A percentile compares a stretch with the other conserved stretches of the same genome.
Conservation (phyloP, 371 early-diverging fungal species). For the Syncephalis plumigaleata region DNA sequence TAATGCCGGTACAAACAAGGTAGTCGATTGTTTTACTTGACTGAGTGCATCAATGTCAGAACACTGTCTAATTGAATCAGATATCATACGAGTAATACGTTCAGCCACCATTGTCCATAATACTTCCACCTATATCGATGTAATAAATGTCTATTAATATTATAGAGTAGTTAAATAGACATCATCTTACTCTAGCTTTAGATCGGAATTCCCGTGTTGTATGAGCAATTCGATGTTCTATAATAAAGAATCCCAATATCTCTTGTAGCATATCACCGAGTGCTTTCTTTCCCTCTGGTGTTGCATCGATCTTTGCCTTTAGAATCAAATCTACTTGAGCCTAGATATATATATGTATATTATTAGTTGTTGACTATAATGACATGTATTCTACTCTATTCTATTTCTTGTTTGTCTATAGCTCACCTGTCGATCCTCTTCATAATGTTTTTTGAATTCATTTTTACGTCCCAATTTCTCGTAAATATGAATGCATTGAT, state of each 20-base stretch:
- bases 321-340: conserved; percentile 58
- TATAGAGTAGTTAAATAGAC: too few relatives aligned
- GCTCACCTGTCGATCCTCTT: conserved; percentile 69
- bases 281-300: conserved; percentile 35
- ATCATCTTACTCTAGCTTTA: conserved; percentile 46
- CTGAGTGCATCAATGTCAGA: too few relatives aligned
- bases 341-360: too few relatives aligned
- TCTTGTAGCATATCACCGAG: conserved; percentile 70
- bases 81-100: too few relatives aligned
- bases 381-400: conserved; percentile 2
- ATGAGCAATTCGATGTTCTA: conserved; percentile 76
- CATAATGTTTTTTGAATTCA: conserved; percentile 75
- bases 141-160: too few relatives aligned
- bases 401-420: too few relatives aligned
- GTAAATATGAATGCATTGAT: conserved; percentile 89
- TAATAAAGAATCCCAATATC: conserved; percentile 89
- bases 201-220: conserved; percentile 87
- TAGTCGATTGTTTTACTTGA: too few relatives aligned
- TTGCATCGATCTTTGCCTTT: conserved; percentile 36
- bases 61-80: too few relatives aligned
- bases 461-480: conserved; percentile 72
- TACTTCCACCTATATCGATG: background rate
- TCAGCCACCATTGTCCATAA: too few relatives aligned
- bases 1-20: too few relatives aligned
- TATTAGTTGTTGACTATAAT: too few relatives aligned